Percentiles rank a stretch among this genome's conserved stretches.
These are phyloP conservation scores for Rhododendron molle DNA, from an alignment of 148 eudicot genomes.

Conservation along the genomic window DNA sequence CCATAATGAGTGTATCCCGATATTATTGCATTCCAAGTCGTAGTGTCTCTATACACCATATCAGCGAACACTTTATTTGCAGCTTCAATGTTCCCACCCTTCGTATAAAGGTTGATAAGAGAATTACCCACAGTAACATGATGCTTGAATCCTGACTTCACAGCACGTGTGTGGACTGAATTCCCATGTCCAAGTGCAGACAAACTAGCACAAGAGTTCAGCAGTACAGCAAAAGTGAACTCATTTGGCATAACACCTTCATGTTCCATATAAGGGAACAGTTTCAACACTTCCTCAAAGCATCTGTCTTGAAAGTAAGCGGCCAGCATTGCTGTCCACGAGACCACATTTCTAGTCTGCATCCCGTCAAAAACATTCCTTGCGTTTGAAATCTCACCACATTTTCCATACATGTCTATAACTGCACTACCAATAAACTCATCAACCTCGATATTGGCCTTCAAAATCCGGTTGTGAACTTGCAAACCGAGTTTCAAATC, in stretches of 20 bases:
- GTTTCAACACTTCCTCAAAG: constrained; percentile 40
- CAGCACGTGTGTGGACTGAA: constrained; percentile 31
- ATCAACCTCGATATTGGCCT: constrained; percentile 26
- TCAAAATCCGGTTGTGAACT: constrained; percentile 32
- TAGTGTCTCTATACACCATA: constrained; percentile 23
- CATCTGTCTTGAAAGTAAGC: constrained; percentile 32
- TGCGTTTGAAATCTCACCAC: constrained; percentile 32
- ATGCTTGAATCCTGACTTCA: constrained; percentile 33
- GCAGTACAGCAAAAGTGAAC: constrained; percentile 37
- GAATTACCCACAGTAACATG: constrained; percentile 34
- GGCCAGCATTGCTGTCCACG: constrained; percentile 42
- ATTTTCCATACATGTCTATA: constrained; percentile 53
- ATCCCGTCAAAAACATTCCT: constrained; percentile 30
- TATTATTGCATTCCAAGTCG: constrained; percentile 44
- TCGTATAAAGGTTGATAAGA: constrained; percentile 35
- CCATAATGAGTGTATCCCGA: constrained; percentile 43
- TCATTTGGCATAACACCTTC: constrained; percentile 35
- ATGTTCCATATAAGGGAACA: constrained; percentile 35
- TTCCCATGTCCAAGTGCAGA: constrained; percentile 39
- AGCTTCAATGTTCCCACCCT: constrained; percentile 32
- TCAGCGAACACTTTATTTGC: constrained; percentile 24
- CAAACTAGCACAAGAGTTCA: constrained; percentile 40
- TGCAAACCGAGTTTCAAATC: constrained; percentile 38
- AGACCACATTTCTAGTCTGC: constrained; percentile 32
- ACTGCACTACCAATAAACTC: constrained; percentile 30